Evolutionary conservation across 1,139 yeast genomes (phyloP), one percentile per base, ranked within the genome.

Genomic region (Saccharomyces hybrid): DNA sequence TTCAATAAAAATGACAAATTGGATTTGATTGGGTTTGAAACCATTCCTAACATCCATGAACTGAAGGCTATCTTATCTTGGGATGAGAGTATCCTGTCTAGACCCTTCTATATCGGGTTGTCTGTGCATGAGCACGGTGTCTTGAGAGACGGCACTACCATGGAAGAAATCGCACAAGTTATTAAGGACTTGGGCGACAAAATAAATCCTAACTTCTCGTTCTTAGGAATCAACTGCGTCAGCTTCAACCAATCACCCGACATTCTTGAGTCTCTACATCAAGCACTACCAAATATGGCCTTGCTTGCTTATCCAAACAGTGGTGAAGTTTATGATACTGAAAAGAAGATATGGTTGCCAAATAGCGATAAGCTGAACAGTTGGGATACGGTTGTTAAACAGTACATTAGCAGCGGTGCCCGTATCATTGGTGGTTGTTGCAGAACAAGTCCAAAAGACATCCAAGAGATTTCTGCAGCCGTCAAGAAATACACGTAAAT

Each of bases 181-280:
- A 55, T 62, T 47, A 60, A 77, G 76, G n/a, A 72, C 71, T 46
- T 56, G 19, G 66, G 73, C 73, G 56, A 82, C 79, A 32, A 57
- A 38, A 11, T 58, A 26, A 62, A 65, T 47, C 55, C 59, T 8
- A 64, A 65, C 52, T 57, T 66, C 9, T 8, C 58, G 23, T 46
- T 61, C 14, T 42, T 63, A 28, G 70, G 70, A 5, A 62, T 62
- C 23, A 67, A 67, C 51, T 67, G 70, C 52, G 64, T 63, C 6
- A 60, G 66, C 46, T 65, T 59, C 56, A 59, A 61, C 41, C 54
- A 62, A 19, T 61, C 68, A 2, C 53, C 57, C 13, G 55, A 54
- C 8, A 64, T 64, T 34, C 50, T 67, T 31, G 54, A 57, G 27
- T 41, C 55, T 0, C 52, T 64, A 16, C 65, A 63, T 47, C 42